Evolutionary conservation across 305 asterid genomes (phyloP), one percentile per base, ranked within the genome.

Genomic region (Striga hermonthica): DNA sequence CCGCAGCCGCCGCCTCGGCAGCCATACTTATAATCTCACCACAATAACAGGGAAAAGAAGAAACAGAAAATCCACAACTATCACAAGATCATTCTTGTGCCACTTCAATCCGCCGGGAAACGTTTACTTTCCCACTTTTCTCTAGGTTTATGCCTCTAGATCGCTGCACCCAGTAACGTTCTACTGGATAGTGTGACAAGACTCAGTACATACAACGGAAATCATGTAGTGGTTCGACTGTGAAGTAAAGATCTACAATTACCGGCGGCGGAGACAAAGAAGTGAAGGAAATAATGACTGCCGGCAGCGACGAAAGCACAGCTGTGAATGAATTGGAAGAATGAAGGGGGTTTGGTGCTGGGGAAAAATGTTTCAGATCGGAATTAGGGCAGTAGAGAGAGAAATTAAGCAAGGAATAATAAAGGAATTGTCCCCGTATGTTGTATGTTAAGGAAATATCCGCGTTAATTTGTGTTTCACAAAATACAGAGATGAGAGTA

Each of bases 1-100:
- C 57, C 36, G 31, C 35, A 22, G 31, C 31, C 28, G 28, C 72
- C 71, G 68, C 77, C 73, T 48, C 71, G 85, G 87, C 78, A 62
- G 85, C 80, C 86, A 81, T 81, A 43, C 67, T 61, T n/a, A 48
- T 72, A 58, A 37, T 38, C 56, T 15, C 67, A 45, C 60, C 48
- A 58, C 70, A 43, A 49, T 22, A 49, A 49, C 31, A 14, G 39
- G 3, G 7, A 58, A 4, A 63, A 64, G 4, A 9, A 47, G 61
- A 72, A 12, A 28, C 55, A 64, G 40, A 50, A 77, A 57, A 54
- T 66, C 65, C 72, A 74, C 47, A 67, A 57, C 79, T 72, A 73
- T 72, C 78, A 34, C 75, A 74, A 39, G 50, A 64, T 63, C 81
- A 76, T 80, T 76, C 22, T 67, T 67, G 65, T 66, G 55, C 66